Base-by-base conservation (phyloP, 768 basidiomycete genomes). In the Baorangia bicolor region DNA sequence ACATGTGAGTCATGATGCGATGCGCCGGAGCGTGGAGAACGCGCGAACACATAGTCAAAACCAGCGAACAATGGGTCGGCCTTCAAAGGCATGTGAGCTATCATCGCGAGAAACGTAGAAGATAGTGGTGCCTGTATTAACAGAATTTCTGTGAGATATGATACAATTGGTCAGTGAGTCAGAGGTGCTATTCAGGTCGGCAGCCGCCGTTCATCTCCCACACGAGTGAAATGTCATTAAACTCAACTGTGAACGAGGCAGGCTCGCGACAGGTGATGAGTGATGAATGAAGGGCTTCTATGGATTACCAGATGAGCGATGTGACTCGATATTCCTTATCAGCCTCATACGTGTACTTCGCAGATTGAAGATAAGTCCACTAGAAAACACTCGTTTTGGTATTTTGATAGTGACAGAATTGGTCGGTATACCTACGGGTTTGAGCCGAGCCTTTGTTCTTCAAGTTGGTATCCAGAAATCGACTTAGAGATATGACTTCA, bases 241-340 rank as follows among this genome's bases (percentile, higher is more conserved):
- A 57, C 51, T 49, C 63, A 49, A 52, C 52, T 46, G 31, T 40
- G 33, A 33, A 55, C 47, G 47, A 46, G 55, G 62, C 63, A 55
- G 56, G 31, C 7, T 33, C 41, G 41, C 37, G 37, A 39, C 25
- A n/a, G 25, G 43, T 44, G 33, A 50, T 38, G 16, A 25, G 41
- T 51, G 50, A 47, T 37, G 38, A 23, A 59, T 60, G 57, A 62
- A 51, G 4, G 27, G 35, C 63, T 65, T 64, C 62, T 48, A 14
- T 31, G 38, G 21, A 16, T 47, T 42, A 44, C 61, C 40, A 18
- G 51, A 63, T 54, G 53, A 28, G 43, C 25, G 54, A 31, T 49
- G n/a, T 63, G 67, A 63, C 57, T 54, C 51, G 30, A 65, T n/a
- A n/a, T 54, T 31, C 38, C 56, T 57, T 61, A 65, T 67, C 62